Evolutionary conservation across 345 rosid species (phyloP), one percentile per base, ranked within the genome.

Genomic region (Alliaria petiolata): DNA sequence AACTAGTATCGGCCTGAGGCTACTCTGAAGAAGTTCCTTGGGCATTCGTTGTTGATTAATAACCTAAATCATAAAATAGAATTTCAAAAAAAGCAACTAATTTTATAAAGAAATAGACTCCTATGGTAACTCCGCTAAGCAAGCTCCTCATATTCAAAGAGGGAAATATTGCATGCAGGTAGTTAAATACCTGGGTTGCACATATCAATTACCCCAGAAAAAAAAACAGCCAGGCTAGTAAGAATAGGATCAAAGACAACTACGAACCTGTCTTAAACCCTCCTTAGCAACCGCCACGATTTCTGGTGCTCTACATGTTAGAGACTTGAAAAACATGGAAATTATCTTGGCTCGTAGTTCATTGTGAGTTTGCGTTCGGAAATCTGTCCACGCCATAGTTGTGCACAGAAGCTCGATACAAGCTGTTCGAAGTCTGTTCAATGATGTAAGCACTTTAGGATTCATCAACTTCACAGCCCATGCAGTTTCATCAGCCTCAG

Each of bases 231-330:
- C 40, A 38, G 20, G 14, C 38, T 34, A 34, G 38, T 28, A 28
- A 28, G 7, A 28, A 28, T 28, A 28, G 61, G 28, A 65, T 56
- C 52, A 65, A 10, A 66, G 51, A 82, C 46, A 50, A 60, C 66
- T 36, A 76, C 64, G 39, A 77, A 95, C 99, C 99, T 95, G 99
- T 69, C 99, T 85, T 62, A 95, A 81, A 62, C 98, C 98, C 75
- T 95, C 99, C 84, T 95, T 95, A 17, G 99, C 96, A 85, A 92
- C 99, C 45, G 87, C 98, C 76, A 92, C 98, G 61, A 95, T 89
- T 86, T 95, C 99, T 50, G 97, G 90, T 11, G 91, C 91, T 49
- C 92, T 87, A 74, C 98, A 87, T 4, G 99, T 95, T 83, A 95
- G 79, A 59, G 97, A 95, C 82, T 92, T 95, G 84, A 95, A 92